Conservation (phyloP, 257 asterid species). For the Penstemon newberryi region DNA sequence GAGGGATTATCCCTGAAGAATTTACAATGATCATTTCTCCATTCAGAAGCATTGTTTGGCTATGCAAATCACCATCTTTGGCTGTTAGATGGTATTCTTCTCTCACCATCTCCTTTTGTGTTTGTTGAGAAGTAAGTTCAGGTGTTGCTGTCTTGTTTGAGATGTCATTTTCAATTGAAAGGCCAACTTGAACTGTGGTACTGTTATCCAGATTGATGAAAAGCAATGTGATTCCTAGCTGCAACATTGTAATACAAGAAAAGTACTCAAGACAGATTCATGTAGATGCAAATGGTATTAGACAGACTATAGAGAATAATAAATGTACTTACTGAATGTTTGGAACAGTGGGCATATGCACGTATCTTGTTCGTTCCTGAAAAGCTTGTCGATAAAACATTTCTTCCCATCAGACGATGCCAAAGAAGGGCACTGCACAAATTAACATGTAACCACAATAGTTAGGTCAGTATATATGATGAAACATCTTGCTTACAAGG, state of each 20-base stretch:
- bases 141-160: slow-evolving; percentile 30
- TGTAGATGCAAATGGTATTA: neutral
- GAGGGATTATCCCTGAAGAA: slow-evolving; percentile 60
- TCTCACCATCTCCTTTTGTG: slow-evolving; percentile 32
- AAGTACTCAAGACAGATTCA: neutral
- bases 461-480: too few species aligned
- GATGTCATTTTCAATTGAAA: slow-evolving; percentile 42
- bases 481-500: too few species aligned
- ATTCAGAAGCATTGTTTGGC: slow-evolving; percentile 75
- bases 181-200: slow-evolving; percentile 45
- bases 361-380: slow-evolving; percentile 60
- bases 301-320: neutral
- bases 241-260: slow-evolving; percentile 21
- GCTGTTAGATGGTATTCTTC: slow-evolving; percentile 82
- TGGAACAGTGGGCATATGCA: slow-evolving; percentile 80
- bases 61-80: slow-evolving; percentile 64
- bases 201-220: slow-evolving; percentile 70
- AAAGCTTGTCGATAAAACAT: slow-evolving; percentile 58
- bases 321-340: slow-evolving; percentile 52
- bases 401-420: slow-evolving; percentile 87
- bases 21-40: slow-evolving; percentile 53
- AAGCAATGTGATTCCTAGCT: slow-evolving; percentile 70
- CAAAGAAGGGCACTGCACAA: slow-evolving; percentile 79
- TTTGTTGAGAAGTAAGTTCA: slow-evolving; percentile 24
- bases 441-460: neutral